Conservation (phyloP, 306 rosid species). For the Urtica urens region DNA sequence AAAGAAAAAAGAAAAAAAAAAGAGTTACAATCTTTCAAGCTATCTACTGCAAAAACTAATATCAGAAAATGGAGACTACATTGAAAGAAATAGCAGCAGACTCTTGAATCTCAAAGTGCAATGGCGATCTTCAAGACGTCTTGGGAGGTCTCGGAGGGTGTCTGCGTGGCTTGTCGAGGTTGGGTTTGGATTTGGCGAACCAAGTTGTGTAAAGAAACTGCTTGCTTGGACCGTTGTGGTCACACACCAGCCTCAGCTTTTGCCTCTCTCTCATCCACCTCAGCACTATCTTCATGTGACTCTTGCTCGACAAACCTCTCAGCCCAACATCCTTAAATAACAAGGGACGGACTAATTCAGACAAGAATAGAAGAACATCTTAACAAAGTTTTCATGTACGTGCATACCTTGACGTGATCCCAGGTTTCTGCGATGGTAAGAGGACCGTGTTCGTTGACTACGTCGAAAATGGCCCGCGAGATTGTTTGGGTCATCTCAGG, state of each 20-base stretch:
- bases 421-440: slow-evolving; percentile 69
- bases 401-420: slow-evolving; percentile 60
- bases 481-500: slow-evolving; percentile 78
- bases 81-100: too few species aligned
- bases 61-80: too few species aligned
- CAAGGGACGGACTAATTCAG: neutral
- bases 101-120: too few species aligned
- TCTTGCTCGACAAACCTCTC: slow-evolving; percentile 71
- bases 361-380: too few species aligned
- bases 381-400: too few species aligned
- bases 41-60: too few species aligned
- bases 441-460: slow-evolving; percentile 83
- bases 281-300: slow-evolving; percentile 72
- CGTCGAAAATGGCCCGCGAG: slow-evolving; percentile 53
- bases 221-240: slow-evolving; percentile 67
- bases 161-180: slow-evolving; percentile 19
- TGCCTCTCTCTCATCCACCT: slow-evolving; percentile 96
- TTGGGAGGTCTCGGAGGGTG: too few species aligned
- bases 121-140: too few species aligned
- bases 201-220: slow-evolving; percentile 82
- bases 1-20: too few species aligned
- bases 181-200: slow-evolving; percentile 56
- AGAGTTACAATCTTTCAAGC: too few species aligned
- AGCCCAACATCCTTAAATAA: slow-evolving; percentile 51
- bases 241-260: slow-evolving; percentile 68